Evolutionary conservation across 768 basidiomycete genomes (phyloP), one percentile per base, ranked within the genome.

Genomic region (Candolleomyces efflorescens): DNA sequence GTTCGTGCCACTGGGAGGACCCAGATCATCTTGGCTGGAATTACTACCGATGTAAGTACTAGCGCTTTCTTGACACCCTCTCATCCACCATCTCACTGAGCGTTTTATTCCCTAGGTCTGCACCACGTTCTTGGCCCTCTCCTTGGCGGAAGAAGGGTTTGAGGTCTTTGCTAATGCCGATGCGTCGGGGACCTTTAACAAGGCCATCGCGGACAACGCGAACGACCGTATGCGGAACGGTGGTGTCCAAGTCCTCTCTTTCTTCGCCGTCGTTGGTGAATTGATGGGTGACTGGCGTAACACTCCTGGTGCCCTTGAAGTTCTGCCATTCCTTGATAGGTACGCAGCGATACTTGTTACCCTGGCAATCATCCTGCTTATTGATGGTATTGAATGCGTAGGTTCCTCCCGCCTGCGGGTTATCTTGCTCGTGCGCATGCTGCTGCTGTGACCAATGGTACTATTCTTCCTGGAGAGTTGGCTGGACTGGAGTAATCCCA

Each of bases 211-310:
- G 0, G 70, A 71, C 24, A 76, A 76, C 44, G 77, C 79, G 15
- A 79, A 80, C 66, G 73, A 72, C 53, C 73, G 79, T 45, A 80
- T 80, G 79, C 74, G 78, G 44, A 69, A 64, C 9, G 78, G 77
- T 9, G 79, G 78, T 9, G 75, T 82, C 4, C 70, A 79, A 20
- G 73, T 82, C 18, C 56, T 78, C 5, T 79, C 78, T 4, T 64
- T 73, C 61, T 80, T 80, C 60, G 74, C 79, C 6, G 66, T 80
- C 44, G 66, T 69, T 17, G 67, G 66, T 26, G 80, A 82, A 63
- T 69, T 80, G 39, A 79, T 82, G 78, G 67, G 78, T 43, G 79
- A 82, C 65, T 82, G 80, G 80, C 74, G 77, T 54, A 69, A 72
- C 61, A 75, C 74, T 4, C 78, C 80, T 17, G 79, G 78, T 3